These are phyloP conservation scores for Pseudogymnoascus sp. DNA, from an alignment of 2,329 filamentous ascomycete species.

Conservation along the genomic window DNA sequence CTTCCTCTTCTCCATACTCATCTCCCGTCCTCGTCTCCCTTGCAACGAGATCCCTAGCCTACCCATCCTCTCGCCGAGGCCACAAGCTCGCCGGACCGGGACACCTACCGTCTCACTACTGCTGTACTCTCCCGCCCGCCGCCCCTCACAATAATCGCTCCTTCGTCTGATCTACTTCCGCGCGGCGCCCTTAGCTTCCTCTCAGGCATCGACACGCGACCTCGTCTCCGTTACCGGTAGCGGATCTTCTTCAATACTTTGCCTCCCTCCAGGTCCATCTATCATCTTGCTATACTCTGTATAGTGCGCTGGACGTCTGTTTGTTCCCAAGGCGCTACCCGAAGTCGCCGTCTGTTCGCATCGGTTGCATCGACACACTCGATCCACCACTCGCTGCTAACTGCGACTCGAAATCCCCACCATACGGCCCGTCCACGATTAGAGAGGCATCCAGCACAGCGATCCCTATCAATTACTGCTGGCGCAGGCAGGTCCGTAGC, in stretches of 20 bases:
- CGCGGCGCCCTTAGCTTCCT: not conserved
- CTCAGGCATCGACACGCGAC: not conserved
- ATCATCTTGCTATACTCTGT: not conserved
- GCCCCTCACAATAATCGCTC: not conserved
- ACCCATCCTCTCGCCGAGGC: not conserved
- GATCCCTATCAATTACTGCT: not conserved
- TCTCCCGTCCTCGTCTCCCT: not conserved
- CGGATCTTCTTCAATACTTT: not conserved
- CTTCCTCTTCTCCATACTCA: not conserved
- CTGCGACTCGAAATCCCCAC: not conserved
- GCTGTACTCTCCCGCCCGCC: not conserved
- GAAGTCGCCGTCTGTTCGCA: not conserved
- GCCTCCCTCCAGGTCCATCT: not conserved
- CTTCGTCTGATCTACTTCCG: slow-evolving; percentile 1
- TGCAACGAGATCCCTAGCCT: not conserved
- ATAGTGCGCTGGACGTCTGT: not conserved
- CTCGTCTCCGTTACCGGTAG: not conserved
- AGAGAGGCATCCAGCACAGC: not conserved
- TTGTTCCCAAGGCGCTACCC: not conserved
- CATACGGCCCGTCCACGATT: not conserved
- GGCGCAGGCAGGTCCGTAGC: slow-evolving; percentile 2
- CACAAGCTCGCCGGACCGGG: not conserved
- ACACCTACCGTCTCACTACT: not conserved
- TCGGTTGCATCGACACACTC: not conserved
- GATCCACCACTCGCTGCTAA: not conserved